Conservation (phyloP, 495 filamentous ascomycete species). For the Friedmanniomyces simplex region DNA sequence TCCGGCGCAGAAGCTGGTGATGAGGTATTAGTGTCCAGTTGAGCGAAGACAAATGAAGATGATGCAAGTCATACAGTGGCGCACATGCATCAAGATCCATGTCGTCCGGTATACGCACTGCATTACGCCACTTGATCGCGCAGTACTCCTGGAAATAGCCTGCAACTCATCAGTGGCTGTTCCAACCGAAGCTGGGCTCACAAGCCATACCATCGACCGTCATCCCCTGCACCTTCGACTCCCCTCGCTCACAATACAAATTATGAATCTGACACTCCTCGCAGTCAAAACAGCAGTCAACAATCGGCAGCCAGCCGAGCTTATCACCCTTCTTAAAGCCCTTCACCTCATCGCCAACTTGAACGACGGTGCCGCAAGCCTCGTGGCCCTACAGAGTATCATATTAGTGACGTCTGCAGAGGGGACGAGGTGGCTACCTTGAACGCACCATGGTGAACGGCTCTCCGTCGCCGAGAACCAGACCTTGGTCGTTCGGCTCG, state of each 20-base stretch:
- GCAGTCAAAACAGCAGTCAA: conserved; percentile 28
- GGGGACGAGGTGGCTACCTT: background rate
- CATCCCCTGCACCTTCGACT: conserved; percentile 26
- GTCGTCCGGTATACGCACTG: conserved; percentile 22
- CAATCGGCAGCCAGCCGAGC: conserved; percentile 24
- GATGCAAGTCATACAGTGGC: conserved; percentile 10
- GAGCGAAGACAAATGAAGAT: background rate
- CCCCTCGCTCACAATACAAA: conserved; percentile 21
- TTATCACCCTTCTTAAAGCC: conserved; percentile 25
- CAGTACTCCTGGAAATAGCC: conserved; percentile 27
- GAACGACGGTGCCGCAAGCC: conserved; percentile 20
- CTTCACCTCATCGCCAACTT: conserved; percentile 12
- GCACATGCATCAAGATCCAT: conserved; percentile 25
- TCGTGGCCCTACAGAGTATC: conserved; percentile 21
- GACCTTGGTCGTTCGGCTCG: conserved; percentile 26
- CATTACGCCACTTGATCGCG: conserved; percentile 19
- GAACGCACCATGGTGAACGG: conserved; percentile 20
- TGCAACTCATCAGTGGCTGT: background rate
- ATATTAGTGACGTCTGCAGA: background rate
- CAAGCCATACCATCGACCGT: conserved; percentile 15
- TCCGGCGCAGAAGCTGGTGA: conserved; percentile 24
- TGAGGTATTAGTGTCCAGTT: background rate
- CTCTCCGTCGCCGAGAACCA: conserved; percentile 14
- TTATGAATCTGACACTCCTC: conserved; percentile 16
- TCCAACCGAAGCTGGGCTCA: background rate